Base-by-base conservation (phyloP, 345 rosid species). In the Noccaea bulbosa region DNA sequence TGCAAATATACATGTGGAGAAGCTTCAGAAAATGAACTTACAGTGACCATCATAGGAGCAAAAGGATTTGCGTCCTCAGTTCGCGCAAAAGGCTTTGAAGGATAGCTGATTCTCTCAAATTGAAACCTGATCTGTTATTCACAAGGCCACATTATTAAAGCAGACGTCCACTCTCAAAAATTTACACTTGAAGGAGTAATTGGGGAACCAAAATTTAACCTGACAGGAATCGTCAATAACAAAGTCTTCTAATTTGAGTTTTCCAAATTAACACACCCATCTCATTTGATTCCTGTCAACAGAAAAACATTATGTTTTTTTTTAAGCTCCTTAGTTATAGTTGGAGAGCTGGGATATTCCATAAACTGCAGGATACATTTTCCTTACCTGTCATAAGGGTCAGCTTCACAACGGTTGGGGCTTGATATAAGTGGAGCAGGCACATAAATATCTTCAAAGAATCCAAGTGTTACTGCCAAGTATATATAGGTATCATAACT, bases 391-490 rank as follows among this genome's bases (percentile, higher is more conserved):
- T 73, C 76, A 63, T 77, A 77, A 38, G 85, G 86, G 69, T 88
- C 85, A 44, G 82, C 79, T 77, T 77, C 81, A 52, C 57, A 84
- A 27, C 24, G 80, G 38, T 82, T 76, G 49, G 88, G 91, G 20
- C 9, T 46, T 9, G 85, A 92, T 72, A 93, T 60, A 74, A 72
- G 86, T 79, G 85, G 85, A 35, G 17, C 56, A 43, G 92, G 92
- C 47, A 93, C 53, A 74, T 78, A 78, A 44, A 93, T 85, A 70
- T 93, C 98, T 41, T 93, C 90, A 80, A 89, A 93, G 77, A 93
- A 93, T 77, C 97, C 92, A 75, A 93, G 87, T 8, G 98, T 86
- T 76, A 89, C 98, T 93, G 92, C 74, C 75, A 72, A 61, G 50
- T 38, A 22, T 22, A 22, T n/a, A n/a, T n/a, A n/a, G n/a, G 24